phyloP scores from a whole-genome alignment of 306 rosid species.

The Psophocarpus tetragonolobus region DNA sequence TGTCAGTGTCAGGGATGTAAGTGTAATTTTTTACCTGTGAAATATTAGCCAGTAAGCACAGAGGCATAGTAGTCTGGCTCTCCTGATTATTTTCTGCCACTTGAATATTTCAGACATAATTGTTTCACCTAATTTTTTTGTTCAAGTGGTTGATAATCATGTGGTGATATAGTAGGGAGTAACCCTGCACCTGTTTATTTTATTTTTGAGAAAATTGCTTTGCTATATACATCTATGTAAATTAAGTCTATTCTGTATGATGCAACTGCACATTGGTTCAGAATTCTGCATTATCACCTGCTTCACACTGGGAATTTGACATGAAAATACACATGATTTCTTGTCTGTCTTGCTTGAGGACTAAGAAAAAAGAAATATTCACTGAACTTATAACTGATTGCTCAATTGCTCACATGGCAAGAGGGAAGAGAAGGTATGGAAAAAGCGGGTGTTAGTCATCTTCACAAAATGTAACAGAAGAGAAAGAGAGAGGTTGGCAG shows the following conservation, averaged over 20 bases:
- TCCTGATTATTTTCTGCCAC: background rate
- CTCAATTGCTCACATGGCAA: background rate
- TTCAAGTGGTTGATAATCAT: background rate
- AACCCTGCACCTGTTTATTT: conserved; percentile 4
- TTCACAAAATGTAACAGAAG: background rate
- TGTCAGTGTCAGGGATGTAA: too few relatives aligned
- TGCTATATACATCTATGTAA: background rate
- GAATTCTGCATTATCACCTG: background rate
- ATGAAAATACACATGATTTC: conserved; percentile 6
- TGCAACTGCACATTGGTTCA: background rate
- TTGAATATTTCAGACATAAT: background rate
- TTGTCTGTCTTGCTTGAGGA: background rate
- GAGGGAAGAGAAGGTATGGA: background rate
- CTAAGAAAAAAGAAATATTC: background rate
- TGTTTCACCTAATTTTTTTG: background rate
- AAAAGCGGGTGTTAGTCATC: background rate
- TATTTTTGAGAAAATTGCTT: background rate
- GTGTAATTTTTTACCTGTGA: background rate
- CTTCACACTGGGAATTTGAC: background rate
- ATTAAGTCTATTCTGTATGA: background rate
- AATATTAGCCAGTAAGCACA: background rate
- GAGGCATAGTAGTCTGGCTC: background rate
- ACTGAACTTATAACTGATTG: background rate
- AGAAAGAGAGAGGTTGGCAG: background rate
- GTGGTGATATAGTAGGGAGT: background rate